A percentile compares a stretch with the other conserved stretches of the same genome.
Conservation (phyloP, 305 asterid species). For the Fraxinus angustifolia region DNA sequence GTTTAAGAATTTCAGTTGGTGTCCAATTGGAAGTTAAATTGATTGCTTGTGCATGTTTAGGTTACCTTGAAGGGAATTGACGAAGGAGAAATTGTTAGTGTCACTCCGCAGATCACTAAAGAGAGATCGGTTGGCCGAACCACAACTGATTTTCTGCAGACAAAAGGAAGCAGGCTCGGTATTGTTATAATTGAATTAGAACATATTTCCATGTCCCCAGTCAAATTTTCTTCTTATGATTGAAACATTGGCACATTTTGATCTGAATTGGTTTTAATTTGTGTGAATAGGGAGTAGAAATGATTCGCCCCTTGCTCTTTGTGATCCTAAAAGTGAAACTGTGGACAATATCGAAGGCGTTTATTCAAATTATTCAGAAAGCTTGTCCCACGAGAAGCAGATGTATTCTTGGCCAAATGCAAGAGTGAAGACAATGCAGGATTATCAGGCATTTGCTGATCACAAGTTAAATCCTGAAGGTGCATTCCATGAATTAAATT, state of each 20-base stretch:
- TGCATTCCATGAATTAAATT: slow-evolving; percentile 19
- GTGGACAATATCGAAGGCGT: slow-evolving; percentile 37
- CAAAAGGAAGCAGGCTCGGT: slow-evolving; percentile 60
- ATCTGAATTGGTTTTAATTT: slow-evolving; percentile 16
- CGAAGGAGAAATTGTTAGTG: slow-evolving; percentile 68
- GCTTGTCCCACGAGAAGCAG: slow-evolving; percentile 33
- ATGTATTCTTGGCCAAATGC: slow-evolving; percentile 30
- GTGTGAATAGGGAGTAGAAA: slow-evolving; percentile 55
- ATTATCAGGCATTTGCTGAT: slow-evolving; percentile 34
- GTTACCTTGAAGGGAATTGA: slow-evolving; percentile 70
- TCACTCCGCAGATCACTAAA: slow-evolving; percentile 64
- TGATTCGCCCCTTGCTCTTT: slow-evolving; percentile 41
- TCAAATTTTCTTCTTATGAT: neutral
- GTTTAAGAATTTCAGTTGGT: neutral
- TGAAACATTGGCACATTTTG: neutral
- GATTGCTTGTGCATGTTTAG: slow-evolving; percentile 32
- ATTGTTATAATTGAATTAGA: slow-evolving; percentile 7
- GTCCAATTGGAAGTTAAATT: slow-evolving; percentile 6
- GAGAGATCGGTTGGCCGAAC: slow-evolving; percentile 59
- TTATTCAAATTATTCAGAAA: slow-evolving; percentile 34
- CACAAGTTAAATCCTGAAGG: slow-evolving; percentile 44
- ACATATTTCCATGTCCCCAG: neutral
- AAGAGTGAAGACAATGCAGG: slow-evolving; percentile 32
- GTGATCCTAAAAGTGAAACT: slow-evolving; percentile 46
- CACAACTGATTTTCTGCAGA: slow-evolving; percentile 52